These are phyloP conservation scores for Ceratocystis eucalypticola DNA, from an alignment of 2,329 filamentous ascomycete species.

Conservation along the genomic window DNA sequence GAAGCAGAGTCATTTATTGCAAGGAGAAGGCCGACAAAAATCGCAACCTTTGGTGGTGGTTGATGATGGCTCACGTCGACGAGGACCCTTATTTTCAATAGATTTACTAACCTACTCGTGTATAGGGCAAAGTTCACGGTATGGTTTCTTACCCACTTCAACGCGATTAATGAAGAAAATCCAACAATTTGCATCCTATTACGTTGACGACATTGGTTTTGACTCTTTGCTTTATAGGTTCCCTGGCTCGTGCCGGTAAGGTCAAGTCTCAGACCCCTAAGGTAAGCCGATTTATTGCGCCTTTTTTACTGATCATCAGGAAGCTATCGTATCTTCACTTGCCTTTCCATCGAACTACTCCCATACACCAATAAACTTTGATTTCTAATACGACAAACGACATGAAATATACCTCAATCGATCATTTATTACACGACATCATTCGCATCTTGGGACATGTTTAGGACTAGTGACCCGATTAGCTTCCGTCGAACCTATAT, in stretches of 20 bases:
- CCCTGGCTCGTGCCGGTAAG: slow-evolving; percentile 77
- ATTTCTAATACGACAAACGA: neutral
- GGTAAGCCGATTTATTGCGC: slow-evolving; percentile 40
- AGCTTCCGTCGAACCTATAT: neutral
- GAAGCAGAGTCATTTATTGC: neutral
- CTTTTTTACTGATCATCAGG: slow-evolving; percentile 11
- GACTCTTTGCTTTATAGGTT: slow-evolving; percentile 16
- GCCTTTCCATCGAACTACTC: neutral
- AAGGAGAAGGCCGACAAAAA: neutral
- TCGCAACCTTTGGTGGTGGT: neutral
- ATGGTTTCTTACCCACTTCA: slow-evolving; percentile 4
- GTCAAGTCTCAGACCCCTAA: slow-evolving; percentile 94
- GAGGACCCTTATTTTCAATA: neutral
- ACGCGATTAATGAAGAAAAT: neutral
- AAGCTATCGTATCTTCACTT: neutral
- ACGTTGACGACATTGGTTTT: slow-evolving; percentile 3
- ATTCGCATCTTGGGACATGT: neutral
- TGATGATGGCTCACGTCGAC: neutral
- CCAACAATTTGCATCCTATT: neutral
- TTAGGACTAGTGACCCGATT: neutral
- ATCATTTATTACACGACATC: neutral
- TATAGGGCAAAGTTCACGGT: slow-evolving; percentile 22
- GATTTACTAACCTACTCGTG: slow-evolving; percentile 9
- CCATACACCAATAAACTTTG: neutral
- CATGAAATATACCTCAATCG: neutral